These are phyloP conservation scores for Microbotryum lychnidis-dioicae DNA, from an alignment of 1,284 basidiomycete genomes.

Conservation along the genomic window DNA sequence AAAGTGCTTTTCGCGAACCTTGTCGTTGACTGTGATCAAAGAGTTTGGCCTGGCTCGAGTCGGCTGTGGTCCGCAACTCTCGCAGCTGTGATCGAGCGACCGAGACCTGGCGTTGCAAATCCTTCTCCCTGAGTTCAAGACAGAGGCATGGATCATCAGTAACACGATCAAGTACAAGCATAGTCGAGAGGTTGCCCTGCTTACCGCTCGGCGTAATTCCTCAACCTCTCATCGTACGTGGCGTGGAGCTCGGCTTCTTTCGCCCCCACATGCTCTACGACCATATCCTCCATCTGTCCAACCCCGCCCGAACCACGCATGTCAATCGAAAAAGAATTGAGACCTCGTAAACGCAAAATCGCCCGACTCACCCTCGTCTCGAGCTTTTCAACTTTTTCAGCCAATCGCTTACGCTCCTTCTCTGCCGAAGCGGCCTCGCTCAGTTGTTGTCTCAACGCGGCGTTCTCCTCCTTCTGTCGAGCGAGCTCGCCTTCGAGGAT, in stretches of 20 bases:
- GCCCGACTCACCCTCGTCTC: slow-evolving; percentile 62
- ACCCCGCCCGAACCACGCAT: neutral
- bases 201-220: slow-evolving; percentile 88
- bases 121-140: slow-evolving; percentile 62
- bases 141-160: neutral
- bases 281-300: slow-evolving; percentile 75
- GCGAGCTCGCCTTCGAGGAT: slow-evolving; percentile 64
- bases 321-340: neutral
- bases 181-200: slow-evolving; percentile 9
- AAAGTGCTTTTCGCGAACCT: slow-evolving; percentile 46
- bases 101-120: slow-evolving; percentile 75
- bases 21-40: slow-evolving; percentile 79
- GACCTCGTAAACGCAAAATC: neutral
- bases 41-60: slow-evolving; percentile 81
- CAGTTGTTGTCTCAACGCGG: slow-evolving; percentile 61
- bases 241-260: slow-evolving; percentile 94
- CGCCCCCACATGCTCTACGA: slow-evolving; percentile 71
- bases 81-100: slow-evolving; percentile 78
- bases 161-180: neutral
- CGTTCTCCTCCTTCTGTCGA: slow-evolving; percentile 67
- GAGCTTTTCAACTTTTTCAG: slow-evolving; percentile 62
- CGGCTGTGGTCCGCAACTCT: slow-evolving; percentile 81
- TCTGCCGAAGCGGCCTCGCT: slow-evolving; percentile 59
- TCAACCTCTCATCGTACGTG: slow-evolving; percentile 87
- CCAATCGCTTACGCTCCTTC: slow-evolving; percentile 65